Evolutionary conservation across 2,329 filamentous ascomycete species (phyloP), one percentile per base, ranked within the genome.

Genomic region (Fusarium paranaense): DNA sequence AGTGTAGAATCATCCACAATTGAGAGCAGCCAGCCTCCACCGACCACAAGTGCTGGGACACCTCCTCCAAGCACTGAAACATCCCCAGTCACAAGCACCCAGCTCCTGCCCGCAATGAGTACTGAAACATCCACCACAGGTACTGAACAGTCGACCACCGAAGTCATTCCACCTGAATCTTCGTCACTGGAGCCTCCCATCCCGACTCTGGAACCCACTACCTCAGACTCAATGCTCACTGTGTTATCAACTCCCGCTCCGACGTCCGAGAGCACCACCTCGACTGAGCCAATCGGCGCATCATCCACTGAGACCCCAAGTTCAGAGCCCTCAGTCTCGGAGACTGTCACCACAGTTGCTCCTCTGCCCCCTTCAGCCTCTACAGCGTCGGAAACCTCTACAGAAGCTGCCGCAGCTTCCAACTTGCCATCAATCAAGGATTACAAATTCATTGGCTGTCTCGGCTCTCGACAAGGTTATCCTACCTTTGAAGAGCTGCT

Each of bases 391-490:
- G 47, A 6, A 33, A 20, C 47, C 27, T 20, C 18, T 2, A 54
- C 47, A 14, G 27, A 54, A 20, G 27, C 27, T 10, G 38, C 8
- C 11, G 13, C n/a, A 13, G 30, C 67, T 61, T 25, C 38, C 27
- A 73, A 73, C n/a, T n/a, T 71, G 30, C 38, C 64, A 18, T 13
- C 1, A n/a, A 72, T 72, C 8, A n/a, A 22, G 16, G 25, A 5
- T 27, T 69, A 71, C 38, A 27, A 14, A 32, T 73, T 52, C 32
- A 5, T 54, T 6, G 71, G 71, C 2, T 73, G 71, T 27, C 13
- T 71, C 3, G 67, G 64, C 14, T 71, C 71, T n/a, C 6, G 33
- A 5, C 30, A 54, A 11, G 62, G 71, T 5, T 73, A 69, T 37
- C 68, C 71, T 2, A 62, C 35, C 6, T 73, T 73, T 30, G 16